Evolutionary conservation across 116 monocot species (phyloP), one percentile per base, ranked within the genome.

Genomic region (Iris pallida): DNA sequence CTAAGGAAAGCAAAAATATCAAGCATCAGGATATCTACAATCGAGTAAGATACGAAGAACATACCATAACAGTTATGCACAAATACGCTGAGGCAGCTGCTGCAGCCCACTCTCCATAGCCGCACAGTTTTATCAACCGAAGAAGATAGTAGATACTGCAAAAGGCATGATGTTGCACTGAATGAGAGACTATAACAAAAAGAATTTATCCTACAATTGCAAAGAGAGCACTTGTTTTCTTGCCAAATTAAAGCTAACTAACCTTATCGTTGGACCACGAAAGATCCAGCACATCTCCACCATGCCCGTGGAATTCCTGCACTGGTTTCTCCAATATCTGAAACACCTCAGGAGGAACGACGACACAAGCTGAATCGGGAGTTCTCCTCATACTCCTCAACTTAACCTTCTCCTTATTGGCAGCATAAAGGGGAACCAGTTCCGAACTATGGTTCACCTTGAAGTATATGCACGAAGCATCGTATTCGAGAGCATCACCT

Each of bases 121-220:
- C 90, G 81, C 10, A 83, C 90, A 44, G 88, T 94, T 78, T 83
- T 88, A 73, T 94, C 94, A 5, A 70, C 64, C 3, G 90, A 90
- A 5, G 90, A 79, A 14, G 90, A 90, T 44, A 94, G 69, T 12
- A 90, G 61, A 79, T 59, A 73, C 94, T 90, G 83, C 79, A 87
- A 16, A 76, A 45, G 55, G 59, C 1, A 45, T 7, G 16, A 47
- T 55, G 53, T 20, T 42, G 41, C 41, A 68, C 54, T 57, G 41
- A 75, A 54, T 13, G 68, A 42, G 61, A 47, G 57, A 15, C 30
- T 1, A 46, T 5, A 12, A 46, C 7, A 15, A 42, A 58, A 9
- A 69, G 46, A 18, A 15, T n/a, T n/a, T n/a, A n/a, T n/a, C n/a
- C n/a, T n/a, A n/a, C n/a, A n/a, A n/a, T n/a, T n/a, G n/a, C n/a